phyloP scores from a whole-genome alignment of 305 asterid genomes.

The Fraxinus platypoda region DNA sequence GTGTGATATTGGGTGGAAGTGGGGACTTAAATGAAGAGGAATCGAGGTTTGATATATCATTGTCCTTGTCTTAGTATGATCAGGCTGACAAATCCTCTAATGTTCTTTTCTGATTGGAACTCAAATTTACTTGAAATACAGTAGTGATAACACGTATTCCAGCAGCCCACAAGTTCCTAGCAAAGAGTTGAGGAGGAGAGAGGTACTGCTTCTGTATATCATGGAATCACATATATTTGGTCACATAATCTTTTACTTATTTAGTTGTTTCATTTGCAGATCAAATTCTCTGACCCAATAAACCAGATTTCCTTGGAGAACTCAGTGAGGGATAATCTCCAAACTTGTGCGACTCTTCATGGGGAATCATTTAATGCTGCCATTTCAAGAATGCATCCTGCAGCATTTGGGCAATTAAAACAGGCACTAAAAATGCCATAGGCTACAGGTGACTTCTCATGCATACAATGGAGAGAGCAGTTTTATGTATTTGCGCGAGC shows the following conservation, averaged over 20 bases:
- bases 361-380: constrained; percentile 79
- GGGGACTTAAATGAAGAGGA: constrained; percentile 84
- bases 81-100: neutral
- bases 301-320: constrained; percentile 73
- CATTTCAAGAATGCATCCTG: constrained; percentile 83
- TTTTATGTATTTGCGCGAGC: constrained; percentile 23
- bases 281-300: constrained; percentile 84
- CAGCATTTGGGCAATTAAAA: constrained; percentile 73
- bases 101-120: constrained; percentile 16
- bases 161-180: constrained; percentile 72
- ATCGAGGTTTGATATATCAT: constrained; percentile 60
- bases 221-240: constrained; percentile 11
- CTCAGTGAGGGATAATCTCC: constrained; percentile 84
- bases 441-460: constrained; percentile 22
- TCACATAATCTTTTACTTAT: neutral
- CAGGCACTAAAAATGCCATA: constrained; percentile 82
- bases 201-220: constrained; percentile 43
- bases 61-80: constrained; percentile 2
- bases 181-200: constrained; percentile 88
- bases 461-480: constrained; percentile 21
- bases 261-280: constrained; percentile 40
- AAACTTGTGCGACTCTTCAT: constrained; percentile 79
- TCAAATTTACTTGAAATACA: constrained; percentile 30
- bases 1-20: constrained; percentile 77
- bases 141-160: constrained; percentile 64